Evolutionary conservation across 306 rosid species (phyloP), one percentile per base, ranked within the genome.

Genomic region (Dryas octopetala): DNA sequence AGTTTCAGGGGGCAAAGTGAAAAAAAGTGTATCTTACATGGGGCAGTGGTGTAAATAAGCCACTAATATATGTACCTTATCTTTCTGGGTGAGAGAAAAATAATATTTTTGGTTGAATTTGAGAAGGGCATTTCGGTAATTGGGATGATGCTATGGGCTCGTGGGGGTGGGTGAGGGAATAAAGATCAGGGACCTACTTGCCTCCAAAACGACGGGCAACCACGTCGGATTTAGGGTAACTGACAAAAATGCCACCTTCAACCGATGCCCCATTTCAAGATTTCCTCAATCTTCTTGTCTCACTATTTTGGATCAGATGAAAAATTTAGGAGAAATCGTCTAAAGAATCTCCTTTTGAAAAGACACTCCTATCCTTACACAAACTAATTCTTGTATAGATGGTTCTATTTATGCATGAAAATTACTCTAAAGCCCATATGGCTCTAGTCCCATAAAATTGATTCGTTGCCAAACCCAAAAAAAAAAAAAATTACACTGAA

Each of bases 241-340:
- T 75, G 97, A 87, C 96, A 89, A 89, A 89, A 81, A 80, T 81
- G 91, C 88, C 93, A 88, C 82, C 82, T 86, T 86, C 91, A 86
- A 79, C 17, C 16, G 49, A 66, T 83, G 80, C 70, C 96, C 91
- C 91, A 85, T 82, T 50, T 68, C 73, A 78, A 89, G 97, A 93
- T 93, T 71, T 77, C 66, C 66, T 58, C 69, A 76, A 89, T 91
- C 90, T 93, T 83, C 79, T 75, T 87, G 88, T 87, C 92, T 78
- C 85, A 23, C 80, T 72, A 50, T 80, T 65, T 41, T 81, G 26
- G 32, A 82, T 82, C 84, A 74, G 78, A 78, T 59, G 66, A 48
- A 75, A 80, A n/a, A 1, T 70, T 80, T 26, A 28, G 71, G 48
- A 74, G 78, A 61, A 14, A 52, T 62, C 76, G 52, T 78, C 73